Evolutionary conservation across 73 alveolate species (phyloP), one percentile per base, ranked within the genome.

Genomic region (Paramecium tetraurelia): DNA sequence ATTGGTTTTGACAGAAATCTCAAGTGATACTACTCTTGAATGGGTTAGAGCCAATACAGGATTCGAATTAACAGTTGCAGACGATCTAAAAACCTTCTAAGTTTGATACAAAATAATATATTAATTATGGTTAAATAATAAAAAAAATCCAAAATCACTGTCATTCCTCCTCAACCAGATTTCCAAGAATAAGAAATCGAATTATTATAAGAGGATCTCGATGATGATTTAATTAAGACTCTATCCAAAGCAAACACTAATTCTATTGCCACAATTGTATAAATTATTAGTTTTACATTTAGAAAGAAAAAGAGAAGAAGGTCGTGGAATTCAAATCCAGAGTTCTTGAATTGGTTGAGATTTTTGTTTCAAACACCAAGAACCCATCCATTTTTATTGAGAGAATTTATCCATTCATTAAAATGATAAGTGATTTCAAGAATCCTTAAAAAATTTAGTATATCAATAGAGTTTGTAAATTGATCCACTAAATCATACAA

Each of bases 21-120:
- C 98, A 44, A 75, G 84, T 21, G 96, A 94, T 11, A 85, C 96
- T 46, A 86, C 93, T 38, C 71, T 96, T 10, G 98, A 96, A 50
- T 93, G 92, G 38, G 92, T 96, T 10, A 96, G 95, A 86, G 90
- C 48, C 38, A 87, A 59, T 8, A 94, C 98, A 35, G 98, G 95
- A 31, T 94, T 92, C 57, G 92, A 86, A 38, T 94, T 85, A 89
- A 59, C 44, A 20, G 92, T 95, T 0, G 94, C 96, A 40, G 94
- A 92, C n/a, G 92, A 92, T 85, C 96, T 95, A 18, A 92, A 93
- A 68, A 43, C 84, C 29, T 88, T 93, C 84, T 48, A 75, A 31
- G 92, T 77, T 31, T 89, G 95, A 89, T 80, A 36, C 59, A 36
- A 35, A 12, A 43, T 31, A 44, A 80, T 80, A 44, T 46, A 80